Evolutionary conservation across 2,329 filamentous ascomycete species (phyloP).

Genomic region (Didymellaceae sp.): DNA sequence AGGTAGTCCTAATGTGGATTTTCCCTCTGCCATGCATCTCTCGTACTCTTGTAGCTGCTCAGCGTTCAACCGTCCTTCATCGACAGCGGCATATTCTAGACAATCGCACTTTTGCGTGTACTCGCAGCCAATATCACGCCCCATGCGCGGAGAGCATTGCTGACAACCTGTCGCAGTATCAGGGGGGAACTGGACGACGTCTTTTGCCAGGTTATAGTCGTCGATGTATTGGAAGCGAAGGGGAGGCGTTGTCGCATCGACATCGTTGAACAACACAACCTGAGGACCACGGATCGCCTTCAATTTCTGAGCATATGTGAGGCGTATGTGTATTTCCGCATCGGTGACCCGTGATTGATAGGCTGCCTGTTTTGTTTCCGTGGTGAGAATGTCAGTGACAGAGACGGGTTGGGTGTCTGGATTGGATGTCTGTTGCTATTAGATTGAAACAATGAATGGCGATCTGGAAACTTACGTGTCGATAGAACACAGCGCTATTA

Average conservation of each 20-base stretch:
- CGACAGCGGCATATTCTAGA: constrained; percentile 65
- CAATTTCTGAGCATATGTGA: constrained; percentile 46
- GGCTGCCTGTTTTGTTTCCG: constrained; percentile 45
- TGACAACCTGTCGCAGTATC: constrained; percentile 72
- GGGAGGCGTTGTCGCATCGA: constrained; percentile 63
- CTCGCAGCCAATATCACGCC: constrained; percentile 64
- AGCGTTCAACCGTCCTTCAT: constrained; percentile 46
- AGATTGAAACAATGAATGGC: neutral
- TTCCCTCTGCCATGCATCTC: constrained; percentile 20
- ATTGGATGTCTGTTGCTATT: neutral
- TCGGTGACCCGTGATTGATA: constrained; percentile 31
- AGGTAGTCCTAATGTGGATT: constrained; percentile 48
- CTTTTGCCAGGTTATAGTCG: constrained; percentile 62
- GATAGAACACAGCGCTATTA: constrained; percentile 47
- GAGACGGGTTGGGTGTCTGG: constrained; percentile 17
- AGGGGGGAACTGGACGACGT: constrained; percentile 64
- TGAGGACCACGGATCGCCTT: constrained; percentile 37
- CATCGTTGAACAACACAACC: constrained; percentile 69
- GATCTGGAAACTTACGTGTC: constrained; percentile 30
- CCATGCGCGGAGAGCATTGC: constrained; percentile 64
- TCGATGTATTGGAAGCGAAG: constrained; percentile 73
- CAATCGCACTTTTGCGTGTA: constrained; percentile 70
- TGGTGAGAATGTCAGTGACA: constrained; percentile 42
- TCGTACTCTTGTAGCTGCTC: constrained; percentile 34
- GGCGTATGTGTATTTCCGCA: constrained; percentile 47